Evolutionary conservation across 139 green algal genomes (phyloP).

Genomic region (Chlamydomonas incerta): DNA sequence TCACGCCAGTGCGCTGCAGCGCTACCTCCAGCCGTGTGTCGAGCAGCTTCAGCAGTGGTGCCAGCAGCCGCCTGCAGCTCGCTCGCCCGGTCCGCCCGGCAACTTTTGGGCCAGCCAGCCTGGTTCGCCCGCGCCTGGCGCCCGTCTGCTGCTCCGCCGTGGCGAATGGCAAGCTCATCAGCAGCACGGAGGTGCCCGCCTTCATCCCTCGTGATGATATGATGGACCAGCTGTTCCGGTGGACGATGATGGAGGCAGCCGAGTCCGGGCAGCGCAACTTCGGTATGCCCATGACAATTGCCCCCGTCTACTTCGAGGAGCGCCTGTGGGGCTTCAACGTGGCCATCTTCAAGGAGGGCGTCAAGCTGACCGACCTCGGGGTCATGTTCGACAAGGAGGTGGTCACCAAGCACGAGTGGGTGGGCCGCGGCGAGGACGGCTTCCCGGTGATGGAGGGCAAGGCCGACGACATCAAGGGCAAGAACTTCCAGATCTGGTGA

Average conservation of each 20-base stretch:
- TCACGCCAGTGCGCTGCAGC: constrained; percentile 23
- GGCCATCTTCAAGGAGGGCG: constrained; percentile 79
- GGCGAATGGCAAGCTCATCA: constrained; percentile 70
- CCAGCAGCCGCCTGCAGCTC: neutral
- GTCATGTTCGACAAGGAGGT: constrained; percentile 82
- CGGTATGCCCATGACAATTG: constrained; percentile 76
- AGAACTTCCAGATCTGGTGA: constrained; percentile 84
- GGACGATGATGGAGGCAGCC: constrained; percentile 75
- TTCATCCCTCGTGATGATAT: constrained; percentile 89
- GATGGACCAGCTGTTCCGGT: constrained; percentile 85
- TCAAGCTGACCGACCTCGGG: constrained; percentile 64
- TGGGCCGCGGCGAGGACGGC: constrained; percentile 79
- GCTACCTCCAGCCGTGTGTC: neutral
- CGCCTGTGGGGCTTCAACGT: constrained; percentile 78
- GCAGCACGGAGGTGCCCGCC: constrained; percentile 80
- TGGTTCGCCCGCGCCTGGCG: neutral
- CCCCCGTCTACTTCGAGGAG: constrained; percentile 50
- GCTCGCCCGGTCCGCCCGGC: neutral
- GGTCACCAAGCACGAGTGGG: constrained; percentile 77
- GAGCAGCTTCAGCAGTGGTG: neutral
- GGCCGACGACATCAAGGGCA: constrained; percentile 71
- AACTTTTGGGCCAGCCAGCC: too few relatives aligned
- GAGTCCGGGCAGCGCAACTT: constrained; percentile 79
- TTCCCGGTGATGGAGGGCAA: constrained; percentile 84
- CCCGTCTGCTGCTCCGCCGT: constrained; percentile 13